Evolutionary conservation across 768 basidiomycete genomes (phyloP).

Genomic region (Lactarius pseudohatsudake): DNA sequence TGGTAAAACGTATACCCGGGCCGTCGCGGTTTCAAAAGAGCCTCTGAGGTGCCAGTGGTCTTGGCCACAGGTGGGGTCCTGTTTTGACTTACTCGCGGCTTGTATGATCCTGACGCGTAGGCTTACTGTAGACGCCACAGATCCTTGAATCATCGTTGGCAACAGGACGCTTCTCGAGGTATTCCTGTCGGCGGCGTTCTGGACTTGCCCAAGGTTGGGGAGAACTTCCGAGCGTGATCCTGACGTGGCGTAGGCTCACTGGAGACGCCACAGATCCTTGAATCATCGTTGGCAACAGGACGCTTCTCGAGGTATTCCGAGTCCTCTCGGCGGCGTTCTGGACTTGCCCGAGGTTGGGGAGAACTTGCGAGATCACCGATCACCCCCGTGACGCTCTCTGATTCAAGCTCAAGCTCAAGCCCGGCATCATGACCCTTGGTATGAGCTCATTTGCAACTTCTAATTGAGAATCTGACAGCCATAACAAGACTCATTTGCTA

Average conservation of each 20-base stretch:
- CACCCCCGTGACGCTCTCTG: constrained; percentile 24
- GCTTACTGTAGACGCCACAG: constrained; percentile 5
- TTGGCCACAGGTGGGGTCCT: constrained; percentile 19
- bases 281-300: constrained; percentile 26
- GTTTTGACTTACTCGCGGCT: neutral
- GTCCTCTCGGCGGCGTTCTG: constrained; percentile 18
- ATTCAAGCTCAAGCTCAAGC: constrained; percentile 19
- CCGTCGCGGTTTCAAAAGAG: constrained; percentile 20
- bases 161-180: constrained; percentile 24
- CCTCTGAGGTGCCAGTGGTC: no score
- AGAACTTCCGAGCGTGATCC: constrained; percentile 21
- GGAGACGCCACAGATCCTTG: constrained; percentile 29
- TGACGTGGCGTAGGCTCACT: constrained; percentile 21
- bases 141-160: constrained; percentile 29
- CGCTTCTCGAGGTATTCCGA: constrained; percentile 24
- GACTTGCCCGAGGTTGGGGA: constrained; percentile 29
- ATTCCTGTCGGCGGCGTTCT: constrained; percentile 22
- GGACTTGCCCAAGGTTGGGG: constrained; percentile 27
- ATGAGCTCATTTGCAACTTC: neutral
- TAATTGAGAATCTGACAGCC: constrained; percentile 2
- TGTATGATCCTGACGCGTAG: neutral
- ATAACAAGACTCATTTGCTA: constrained; percentile 20
- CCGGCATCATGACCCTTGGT: constrained; percentile 26
- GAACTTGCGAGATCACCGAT: constrained; percentile 26
- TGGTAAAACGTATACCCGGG: constrained; percentile 17